Evolutionary conservation across 2,329 filamentous ascomycete genomes (phyloP), one percentile per base, ranked within the genome.

Genomic region (Harringtonia lauricola): DNA sequence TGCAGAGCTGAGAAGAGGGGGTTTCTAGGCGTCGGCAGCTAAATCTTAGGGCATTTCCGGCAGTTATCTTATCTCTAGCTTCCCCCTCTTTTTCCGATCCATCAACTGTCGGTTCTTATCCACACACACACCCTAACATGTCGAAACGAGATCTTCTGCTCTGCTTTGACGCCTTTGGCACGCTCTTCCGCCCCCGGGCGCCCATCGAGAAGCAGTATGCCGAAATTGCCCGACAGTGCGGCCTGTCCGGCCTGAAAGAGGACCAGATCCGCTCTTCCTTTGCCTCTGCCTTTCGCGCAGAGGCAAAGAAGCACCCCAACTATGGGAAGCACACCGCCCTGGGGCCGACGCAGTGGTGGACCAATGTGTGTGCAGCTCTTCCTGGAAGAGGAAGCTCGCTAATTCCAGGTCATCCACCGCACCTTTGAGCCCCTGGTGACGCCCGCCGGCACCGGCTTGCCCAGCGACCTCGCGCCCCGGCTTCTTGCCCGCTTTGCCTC

Each of bases 131-230:
- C 19, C 35, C 24, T 13, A n/a, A 4, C 17, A 49, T 45, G 42
- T 18, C 36, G 3, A 48, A 46, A n/a, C 45, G 44, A 12, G 73
- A 75, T 47, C 63, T 81, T 2, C 58, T 81, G 1, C 57, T 81
- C 2, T 76, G 74, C 47, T 74, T 82, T 42, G 78, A 83, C 55
- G 78, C 77, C 5, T 81, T 81, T 51, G 76, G 73, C n/a, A 83
- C 78, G 0, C 61, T 83, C 3, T 81, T 79, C 57, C 61, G 57
- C 12, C 75, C 76, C 0, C 68, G 62, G 39, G 52, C 54, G 10
- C 60, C 72, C 1, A 67, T 81, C 8, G 61, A 65, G 6, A 55
- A 62, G 42, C 72, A 79, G 51, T 83, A 83, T 55, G 65, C 59
- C 31, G 58, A 65, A 18, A 62, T 73, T 3, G 78, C 76, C 1